Evolutionary conservation across 306 rosid genomes (phyloP), one percentile per base, ranked within the genome.

Genomic region (Pachyrhizus erosus): DNA sequence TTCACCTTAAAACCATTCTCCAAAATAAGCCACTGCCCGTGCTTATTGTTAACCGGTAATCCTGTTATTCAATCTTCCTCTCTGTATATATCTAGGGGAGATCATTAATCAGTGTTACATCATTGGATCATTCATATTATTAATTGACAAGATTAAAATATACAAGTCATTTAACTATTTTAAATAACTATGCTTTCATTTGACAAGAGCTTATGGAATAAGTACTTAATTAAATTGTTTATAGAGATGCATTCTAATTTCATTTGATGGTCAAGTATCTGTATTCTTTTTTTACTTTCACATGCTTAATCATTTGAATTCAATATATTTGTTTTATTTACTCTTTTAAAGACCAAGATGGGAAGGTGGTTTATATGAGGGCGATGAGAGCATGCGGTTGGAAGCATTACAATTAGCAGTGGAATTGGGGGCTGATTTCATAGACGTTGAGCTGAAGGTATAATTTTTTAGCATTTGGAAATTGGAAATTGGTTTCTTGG

Each of bases 361-460:
- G 83, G 83, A 82, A 34, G 88, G 24, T 51, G 9, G 24, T 51
- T 51, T 51, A 2, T n/a, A 18, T 20, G 20, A 51, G 8, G 58
- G 84, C 17, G 87, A 88, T 5, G 87, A 88, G 42, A 37, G 18
- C 8, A 31, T 33, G 20, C 48, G 84, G 64, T 5, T 77, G 73
- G 86, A 88, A 75, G 68, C 84, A 37, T 86, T 88, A 9, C 48
- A 23, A 11, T 37, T 52, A 3, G 91, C 89, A 29, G 2, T 37
- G 71, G 86, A 85, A 76, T 29, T 88, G 57, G 91, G 89, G 52
- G 91, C 89, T 62, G 91, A 88, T 76, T 88, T 76, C 67, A 54
- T 88, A 21, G 89, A 88, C 7, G 58, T 75, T 68, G 91, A 88
- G 70, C 73, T 88, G 17, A 72, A 83, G 91, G 91, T 83, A 69